These are phyloP conservation scores for Pistacia atlantica DNA, from an alignment of 345 rosid genomes.

Conservation along the genomic window DNA sequence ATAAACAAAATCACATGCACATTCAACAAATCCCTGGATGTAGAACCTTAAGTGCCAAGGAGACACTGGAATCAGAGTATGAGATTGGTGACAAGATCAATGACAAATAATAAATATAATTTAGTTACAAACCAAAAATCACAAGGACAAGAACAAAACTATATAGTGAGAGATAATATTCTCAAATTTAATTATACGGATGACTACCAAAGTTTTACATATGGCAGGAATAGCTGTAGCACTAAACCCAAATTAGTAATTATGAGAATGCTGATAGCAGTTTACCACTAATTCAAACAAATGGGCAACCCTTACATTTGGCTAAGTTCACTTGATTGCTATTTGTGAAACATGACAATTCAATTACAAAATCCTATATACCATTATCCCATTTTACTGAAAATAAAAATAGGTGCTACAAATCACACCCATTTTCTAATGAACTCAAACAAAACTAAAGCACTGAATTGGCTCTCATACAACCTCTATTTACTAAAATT, in stretches of 20 bases:
- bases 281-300: too few species aligned
- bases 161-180: not conserved
- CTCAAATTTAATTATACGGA: not conserved
- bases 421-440: not conserved
- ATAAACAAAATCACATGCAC: not conserved
- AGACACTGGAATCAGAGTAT: too few species aligned
- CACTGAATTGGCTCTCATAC: not conserved
- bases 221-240: not conserved
- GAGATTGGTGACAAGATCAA: too few species aligned
- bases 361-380: not conserved
- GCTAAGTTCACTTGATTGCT: not conserved
- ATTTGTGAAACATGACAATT: not conserved
- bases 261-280: not conserved
- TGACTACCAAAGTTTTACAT: not conserved
- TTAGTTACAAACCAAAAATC: not conserved
- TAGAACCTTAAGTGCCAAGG: too few species aligned
- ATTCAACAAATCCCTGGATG: too few species aligned
- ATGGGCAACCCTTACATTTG: not conserved
- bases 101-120: too few species aligned
- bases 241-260: not conserved
- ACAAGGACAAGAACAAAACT: not conserved
- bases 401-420: not conserved
- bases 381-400: not conserved
- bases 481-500: not conserved
- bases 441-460: not conserved